Evolutionary conservation across 345 rosid genomes (phyloP).

Genomic region (Salix koriyanagi): DNA sequence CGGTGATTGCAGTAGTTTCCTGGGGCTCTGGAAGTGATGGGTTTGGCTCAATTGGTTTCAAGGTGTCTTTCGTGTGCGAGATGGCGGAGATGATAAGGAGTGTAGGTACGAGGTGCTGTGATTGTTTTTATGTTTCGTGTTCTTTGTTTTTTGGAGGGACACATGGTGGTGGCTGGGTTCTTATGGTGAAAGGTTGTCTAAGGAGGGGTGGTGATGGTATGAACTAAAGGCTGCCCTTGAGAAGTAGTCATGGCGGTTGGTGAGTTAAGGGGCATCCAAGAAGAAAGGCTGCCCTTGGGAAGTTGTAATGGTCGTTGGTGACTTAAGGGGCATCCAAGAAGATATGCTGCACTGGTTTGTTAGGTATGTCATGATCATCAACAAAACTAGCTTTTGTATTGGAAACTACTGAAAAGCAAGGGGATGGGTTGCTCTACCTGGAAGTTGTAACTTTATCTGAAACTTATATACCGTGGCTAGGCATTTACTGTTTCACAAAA

Average conservation of each 20-base stretch:
- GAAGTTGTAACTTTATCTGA: not conserved
- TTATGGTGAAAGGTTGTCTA: not conserved
- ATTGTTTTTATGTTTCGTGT: not conserved
- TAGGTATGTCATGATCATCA: not conserved
- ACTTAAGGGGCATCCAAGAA: no score
- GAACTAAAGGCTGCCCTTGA: not conserved
- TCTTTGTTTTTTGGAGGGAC: not conserved
- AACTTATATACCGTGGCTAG: not conserved
- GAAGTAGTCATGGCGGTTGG: not conserved
- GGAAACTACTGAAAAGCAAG: not conserved
- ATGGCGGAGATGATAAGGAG: not conserved
- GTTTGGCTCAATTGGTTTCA: not conserved
- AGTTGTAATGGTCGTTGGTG: not conserved
- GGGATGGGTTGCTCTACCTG: not conserved
- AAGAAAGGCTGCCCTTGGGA: not conserved
- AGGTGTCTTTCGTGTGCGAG: not conserved
- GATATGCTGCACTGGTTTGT: not conserved
- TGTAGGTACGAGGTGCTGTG: not conserved
- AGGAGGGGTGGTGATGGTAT: not conserved
- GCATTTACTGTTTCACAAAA: not conserved
- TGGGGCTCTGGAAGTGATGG: not conserved
- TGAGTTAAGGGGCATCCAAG: not conserved
- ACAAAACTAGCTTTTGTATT: conserved; percentile 1
- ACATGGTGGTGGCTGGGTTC: not conserved
- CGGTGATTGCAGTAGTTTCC: not conserved